Evolutionary conservation across 2,329 filamentous ascomycete genomes (phyloP).

Genomic region (Dactylellina haptotyla): DNA sequence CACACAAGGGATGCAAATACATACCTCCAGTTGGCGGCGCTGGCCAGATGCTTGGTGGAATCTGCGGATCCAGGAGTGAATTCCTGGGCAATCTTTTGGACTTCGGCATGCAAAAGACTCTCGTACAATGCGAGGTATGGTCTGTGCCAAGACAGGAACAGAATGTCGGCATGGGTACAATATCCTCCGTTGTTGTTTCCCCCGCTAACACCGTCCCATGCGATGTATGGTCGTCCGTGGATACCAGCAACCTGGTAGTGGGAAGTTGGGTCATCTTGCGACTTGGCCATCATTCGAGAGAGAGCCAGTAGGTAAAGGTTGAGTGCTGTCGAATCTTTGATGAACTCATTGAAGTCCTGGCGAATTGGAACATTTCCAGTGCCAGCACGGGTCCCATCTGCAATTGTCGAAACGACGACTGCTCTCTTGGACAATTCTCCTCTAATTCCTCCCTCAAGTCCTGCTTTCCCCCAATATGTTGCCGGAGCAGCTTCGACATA

Average conservation of each 20-base stretch:
- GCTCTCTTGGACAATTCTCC: slow-evolving; percentile 45
- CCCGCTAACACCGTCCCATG: slow-evolving; percentile 44
- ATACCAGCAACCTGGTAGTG: slow-evolving; percentile 87
- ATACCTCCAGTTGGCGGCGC: slow-evolving; percentile 35
- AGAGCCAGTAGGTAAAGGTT: slow-evolving; percentile 81
- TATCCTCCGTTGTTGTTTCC: slow-evolving; percentile 65
- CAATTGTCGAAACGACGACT: slow-evolving; percentile 31
- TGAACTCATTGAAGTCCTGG: slow-evolving; percentile 36
- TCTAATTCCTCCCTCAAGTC: slow-evolving; percentile 21
- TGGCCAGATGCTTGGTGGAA: slow-evolving; percentile 7
- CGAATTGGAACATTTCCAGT: slow-evolving; percentile 27
- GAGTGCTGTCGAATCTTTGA: slow-evolving; percentile 15
- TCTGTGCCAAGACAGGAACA: slow-evolving; percentile 86
- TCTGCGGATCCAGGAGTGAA: slow-evolving; percentile 23
- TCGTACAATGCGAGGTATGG: slow-evolving; percentile 73
- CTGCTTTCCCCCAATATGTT: slow-evolving; percentile 24
- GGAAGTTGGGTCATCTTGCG: slow-evolving; percentile 73
- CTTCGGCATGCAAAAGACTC: slow-evolving; percentile 24
- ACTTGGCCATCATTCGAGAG: slow-evolving; percentile 74
- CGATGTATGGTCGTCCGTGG: slow-evolving; percentile 68
- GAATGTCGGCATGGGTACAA: slow-evolving; percentile 77
- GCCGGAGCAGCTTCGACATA: slow-evolving; percentile 34
- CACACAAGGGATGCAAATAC: slow-evolving; percentile 4
- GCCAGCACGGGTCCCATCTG: slow-evolving; percentile 27
- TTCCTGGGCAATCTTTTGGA: slow-evolving; percentile 36